A percentile compares a stretch with the other conserved stretches of the same genome.
These are phyloP conservation scores for Noccaea caerulescens DNA, from an alignment of 345 rosid species.

Conservation along the genomic window DNA sequence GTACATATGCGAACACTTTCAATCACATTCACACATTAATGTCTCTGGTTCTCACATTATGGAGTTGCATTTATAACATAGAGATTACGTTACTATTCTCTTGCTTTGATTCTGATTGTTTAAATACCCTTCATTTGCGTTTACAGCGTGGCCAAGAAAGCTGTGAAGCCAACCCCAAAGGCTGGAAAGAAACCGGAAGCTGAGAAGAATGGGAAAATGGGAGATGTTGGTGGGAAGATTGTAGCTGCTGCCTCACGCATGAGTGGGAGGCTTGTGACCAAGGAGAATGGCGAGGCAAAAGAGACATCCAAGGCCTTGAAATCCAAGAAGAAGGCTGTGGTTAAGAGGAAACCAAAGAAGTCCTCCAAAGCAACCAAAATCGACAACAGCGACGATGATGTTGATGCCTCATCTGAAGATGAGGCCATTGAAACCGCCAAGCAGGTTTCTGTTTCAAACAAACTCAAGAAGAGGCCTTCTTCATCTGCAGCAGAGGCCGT, in stretches of 20 bases:
- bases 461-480: no score
- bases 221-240: conserved; percentile 29
- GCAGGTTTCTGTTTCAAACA: no score
- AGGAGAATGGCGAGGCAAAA: not conserved
- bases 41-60: not conserved
- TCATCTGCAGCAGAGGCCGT: no score
- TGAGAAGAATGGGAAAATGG: not conserved
- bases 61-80: conserved; percentile 1
- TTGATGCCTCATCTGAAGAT: no score
- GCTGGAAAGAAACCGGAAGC: no score
- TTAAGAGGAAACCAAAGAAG: not conserved
- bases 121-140: not conserved
- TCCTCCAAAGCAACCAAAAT: no score
- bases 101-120: not conserved
- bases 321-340: conserved; percentile 3
- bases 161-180: not conserved
- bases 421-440: no score
- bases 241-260: conserved; percentile 40
- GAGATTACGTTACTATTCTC: not conserved
- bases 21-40: not conserved
- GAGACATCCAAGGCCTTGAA: not conserved
- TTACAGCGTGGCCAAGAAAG: not conserved
- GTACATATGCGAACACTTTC: not conserved
- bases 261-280: not conserved
- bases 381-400: no score